Evolutionary conservation across 176 grass and related monocot genomes (phyloP), one percentile per base, ranked within the genome.

Genomic region (Eleusine indica): DNA sequence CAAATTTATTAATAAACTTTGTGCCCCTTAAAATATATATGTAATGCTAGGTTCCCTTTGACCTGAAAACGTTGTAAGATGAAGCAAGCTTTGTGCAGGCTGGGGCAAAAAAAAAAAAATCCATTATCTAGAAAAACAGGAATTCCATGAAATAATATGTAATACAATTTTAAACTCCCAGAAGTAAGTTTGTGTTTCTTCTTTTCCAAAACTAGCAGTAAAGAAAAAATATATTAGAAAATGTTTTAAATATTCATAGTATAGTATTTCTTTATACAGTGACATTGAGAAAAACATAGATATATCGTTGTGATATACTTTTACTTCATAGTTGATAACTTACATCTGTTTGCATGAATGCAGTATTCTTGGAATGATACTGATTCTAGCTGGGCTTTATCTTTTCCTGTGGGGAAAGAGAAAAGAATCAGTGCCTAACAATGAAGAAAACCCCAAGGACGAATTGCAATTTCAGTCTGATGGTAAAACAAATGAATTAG

Each of bases 321-420:
- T 19, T 53, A 9, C 22, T 29, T 8, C 29, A 40, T 18, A 54
- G 15, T 57, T 77, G 39, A 64, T 64, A 60, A 2, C 56, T 56
- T 60, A 62, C 40, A 12, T 18, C 22, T 75, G 22, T 52, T 82
- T 70, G 14, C 32, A 77, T 76, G 6, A 13, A 32, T 87, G 65
- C 73, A 87, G 79, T 71, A 53, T 87, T 76, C 79, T 87, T 14
- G 86, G 86, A 30, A 87, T 87, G 84, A n/a, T 77, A 7, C 62
- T 87, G 86, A 87, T 87, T 77, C 86, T 87, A 4, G 79, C 66
- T 21, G 86, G 86, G 53, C 86, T 87, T 15, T 82, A 87, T 53
- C 25, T 81, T 75, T 89, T 89, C 65, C 76, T 89, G 0, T 85
- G 62, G 87, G 73, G 73, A 35, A 89, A 89, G 65, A 70, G 82